Percentiles rank a stretch among this genome's conserved stretches.
phyloP scores from a whole-genome alignment of 306 rosid species.

The Gastrolobium bilobum region DNA sequence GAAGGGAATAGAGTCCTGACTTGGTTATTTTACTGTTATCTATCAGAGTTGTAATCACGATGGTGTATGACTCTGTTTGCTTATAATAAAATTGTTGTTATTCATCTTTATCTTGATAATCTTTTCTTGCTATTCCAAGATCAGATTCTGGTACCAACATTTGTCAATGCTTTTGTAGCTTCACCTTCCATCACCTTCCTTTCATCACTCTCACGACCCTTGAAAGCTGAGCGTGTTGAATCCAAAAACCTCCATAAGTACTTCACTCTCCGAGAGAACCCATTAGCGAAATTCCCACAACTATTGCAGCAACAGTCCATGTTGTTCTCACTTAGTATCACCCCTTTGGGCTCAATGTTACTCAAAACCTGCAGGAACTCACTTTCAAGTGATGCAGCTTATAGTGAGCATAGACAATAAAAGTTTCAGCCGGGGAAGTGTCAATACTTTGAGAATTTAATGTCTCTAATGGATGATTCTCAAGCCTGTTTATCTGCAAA shows the following conservation, averaged over 20 bases:
- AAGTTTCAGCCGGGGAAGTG: conserved; percentile 60
- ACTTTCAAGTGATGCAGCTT: conserved; percentile 74
- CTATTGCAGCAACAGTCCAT: conserved; percentile 74
- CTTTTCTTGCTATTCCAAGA: too few relatives aligned
- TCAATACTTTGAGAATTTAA: conserved; percentile 59
- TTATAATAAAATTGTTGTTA: too few relatives aligned
- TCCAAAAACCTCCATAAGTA: conserved; percentile 85
- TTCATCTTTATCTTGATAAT: too few relatives aligned
- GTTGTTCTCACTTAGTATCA: conserved; percentile 83
- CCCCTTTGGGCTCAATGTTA: conserved; percentile 76
- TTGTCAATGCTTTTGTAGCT: conserved; percentile 84
- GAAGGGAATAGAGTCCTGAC: too few relatives aligned
- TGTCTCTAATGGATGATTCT: conserved; percentile 61
- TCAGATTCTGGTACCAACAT: too few relatives aligned
- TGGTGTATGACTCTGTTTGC: too few relatives aligned
- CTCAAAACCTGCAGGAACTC: conserved; percentile 65
- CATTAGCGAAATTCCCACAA: conserved; percentile 71
- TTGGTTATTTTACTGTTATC: too few relatives aligned
- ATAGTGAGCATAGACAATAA: conserved; percentile 83
- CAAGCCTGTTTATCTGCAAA: conserved; percentile 72
- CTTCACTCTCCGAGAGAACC: conserved; percentile 73
- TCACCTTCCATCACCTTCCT: conserved; percentile 94
- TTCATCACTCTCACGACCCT: conserved; percentile 80
- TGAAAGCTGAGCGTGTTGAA: conserved; percentile 82
- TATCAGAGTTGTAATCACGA: too few relatives aligned